Evolutionary conservation across 2,329 filamentous ascomycete species (phyloP).

Genomic region (Fusarium denticulatum): DNA sequence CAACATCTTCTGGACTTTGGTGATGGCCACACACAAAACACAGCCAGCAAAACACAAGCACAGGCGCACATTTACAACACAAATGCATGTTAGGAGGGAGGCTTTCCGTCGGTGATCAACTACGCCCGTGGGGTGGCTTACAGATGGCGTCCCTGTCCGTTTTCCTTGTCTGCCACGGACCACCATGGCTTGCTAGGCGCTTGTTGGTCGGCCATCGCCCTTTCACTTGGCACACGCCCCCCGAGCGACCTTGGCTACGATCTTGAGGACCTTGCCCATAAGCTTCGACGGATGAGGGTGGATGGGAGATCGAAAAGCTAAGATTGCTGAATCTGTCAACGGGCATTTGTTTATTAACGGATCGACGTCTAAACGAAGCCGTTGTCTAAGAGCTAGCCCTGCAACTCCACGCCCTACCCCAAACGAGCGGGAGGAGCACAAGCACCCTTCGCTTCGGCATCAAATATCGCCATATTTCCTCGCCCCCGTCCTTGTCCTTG

Average conservation of each 20-base stretch:
- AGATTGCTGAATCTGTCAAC: conserved; percentile 32
- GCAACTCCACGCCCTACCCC: conserved; percentile 31
- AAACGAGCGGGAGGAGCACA: conserved; percentile 40
- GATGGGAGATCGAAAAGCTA: conserved; percentile 29
- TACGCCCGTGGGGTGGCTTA: conserved; percentile 33
- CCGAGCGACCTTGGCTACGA: conserved; percentile 17
- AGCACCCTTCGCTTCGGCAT: conserved; percentile 38
- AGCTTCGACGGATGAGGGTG: conserved; percentile 30
- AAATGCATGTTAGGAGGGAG: conserved; percentile 32
- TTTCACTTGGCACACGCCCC: conserved; percentile 34
- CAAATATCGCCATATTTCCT: conserved; percentile 42
- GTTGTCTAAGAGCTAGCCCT: conserved; percentile 33
- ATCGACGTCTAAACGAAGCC: conserved; percentile 33
- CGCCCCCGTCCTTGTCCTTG: conserved; percentile 37
- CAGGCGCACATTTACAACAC: conserved; percentile 37
- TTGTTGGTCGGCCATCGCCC: conserved; percentile 14
- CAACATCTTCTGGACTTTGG: conserved; percentile 17
- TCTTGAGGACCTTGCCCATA: conserved; percentile 30
- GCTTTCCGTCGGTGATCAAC: conserved; percentile 25
- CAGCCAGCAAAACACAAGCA: conserved; percentile 30
- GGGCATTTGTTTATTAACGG: conserved; percentile 39
- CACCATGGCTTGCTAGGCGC: conserved; percentile 29
- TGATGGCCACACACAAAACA: conserved; percentile 29
- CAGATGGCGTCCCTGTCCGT: conserved; percentile 26
- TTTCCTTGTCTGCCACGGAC: conserved; percentile 31